Evolutionary conservation across 2,329 filamentous ascomycete genomes (phyloP), one percentile per base, ranked within the genome.

Genomic region (Alternaria incomplexa): DNA sequence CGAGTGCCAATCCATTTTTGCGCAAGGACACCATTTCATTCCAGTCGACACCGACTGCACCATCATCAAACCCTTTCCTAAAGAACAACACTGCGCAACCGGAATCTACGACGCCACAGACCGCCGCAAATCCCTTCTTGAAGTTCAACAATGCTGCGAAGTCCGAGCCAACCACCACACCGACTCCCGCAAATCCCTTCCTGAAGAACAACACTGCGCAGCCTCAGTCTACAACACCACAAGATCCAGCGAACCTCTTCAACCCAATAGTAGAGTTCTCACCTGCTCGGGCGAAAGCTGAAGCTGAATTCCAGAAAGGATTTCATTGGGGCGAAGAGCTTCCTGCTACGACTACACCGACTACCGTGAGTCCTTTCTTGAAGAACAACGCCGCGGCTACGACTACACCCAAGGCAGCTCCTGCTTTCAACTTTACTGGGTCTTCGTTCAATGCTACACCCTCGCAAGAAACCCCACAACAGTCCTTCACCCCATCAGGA

Each of bases 401-500:
- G 20, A 20, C 20, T 20, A 20, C 20, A 20, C 48, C 61, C 22
- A 56, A 62, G 26, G 54, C 63, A 7, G 22, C 63, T 20, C 20
- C 51, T 11, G 48, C 52, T 1, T 69, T 68, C 53, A 47, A 32
- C 2, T 65, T 65, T 10, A 20, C 66, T 48, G 55, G 56, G 1
- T 12, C 52, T 12, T 44, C 26, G 10, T 36, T 26, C 43, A 62
- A 58, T 17, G 28, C 17, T 7, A 26, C 46, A 7, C 45, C 59
- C 22, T 47, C 51, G 13, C 50, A 58, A 40, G 45, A n/a, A 22
- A 50, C 36, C 22, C 7, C 52, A 20, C 63, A 64, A 25, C 50
- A 61, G 5, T 67, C 71, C 6, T 69, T 71, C 9, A 68, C 67
- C 13, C 63, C 67, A 30, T 51, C 65, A 26, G 67, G 52, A 25